Evolutionary conservation across 768 basidiomycete genomes (phyloP).

Genomic region (Lactifluus pinguis): DNA sequence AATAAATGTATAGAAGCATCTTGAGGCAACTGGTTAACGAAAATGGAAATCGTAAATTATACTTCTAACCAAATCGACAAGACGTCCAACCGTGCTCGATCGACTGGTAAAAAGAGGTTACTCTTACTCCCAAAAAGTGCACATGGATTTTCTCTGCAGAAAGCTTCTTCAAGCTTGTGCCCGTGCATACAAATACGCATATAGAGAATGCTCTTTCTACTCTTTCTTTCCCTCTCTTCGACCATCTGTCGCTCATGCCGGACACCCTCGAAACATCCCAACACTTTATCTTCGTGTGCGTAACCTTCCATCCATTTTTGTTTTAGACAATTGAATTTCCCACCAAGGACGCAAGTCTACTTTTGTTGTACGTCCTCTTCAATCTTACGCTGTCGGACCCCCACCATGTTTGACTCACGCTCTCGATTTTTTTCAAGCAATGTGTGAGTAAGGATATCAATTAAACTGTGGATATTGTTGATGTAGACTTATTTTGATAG

Average conservation of each 20-base stretch:
- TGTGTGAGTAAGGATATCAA: constrained; percentile 43
- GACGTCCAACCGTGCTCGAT: constrained; percentile 2
- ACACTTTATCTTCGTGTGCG: constrained; percentile 68
- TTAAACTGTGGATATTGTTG: not conserved
- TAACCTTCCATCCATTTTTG: constrained; percentile 7
- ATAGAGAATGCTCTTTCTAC: not conserved
- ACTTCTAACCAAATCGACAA: constrained; percentile 4
- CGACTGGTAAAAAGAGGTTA: not conserved
- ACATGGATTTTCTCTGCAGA: not conserved
- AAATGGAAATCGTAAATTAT: not conserved
- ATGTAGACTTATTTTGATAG: constrained; percentile 28
- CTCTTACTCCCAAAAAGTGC: not conserved
- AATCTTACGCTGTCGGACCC: constrained; percentile 4
- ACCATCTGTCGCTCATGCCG: constrained; percentile 25
- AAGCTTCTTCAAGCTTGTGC: not conserved
- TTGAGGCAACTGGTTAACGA: not conserved
- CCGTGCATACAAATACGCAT: constrained; percentile 11
- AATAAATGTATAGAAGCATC: constrained; percentile 11
- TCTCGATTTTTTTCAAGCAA: constrained; percentile 28
- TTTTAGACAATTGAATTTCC: not conserved
- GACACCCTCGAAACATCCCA: constrained; percentile 50
- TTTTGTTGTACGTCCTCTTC: constrained; percentile 61
- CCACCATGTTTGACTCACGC: constrained; percentile 22
- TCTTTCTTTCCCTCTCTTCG: not conserved
- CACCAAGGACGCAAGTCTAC: constrained; percentile 54